Evolutionary conservation across 192 early-diverging fungal species (phyloP).

Genomic region (Coemansia sp.): DNA sequence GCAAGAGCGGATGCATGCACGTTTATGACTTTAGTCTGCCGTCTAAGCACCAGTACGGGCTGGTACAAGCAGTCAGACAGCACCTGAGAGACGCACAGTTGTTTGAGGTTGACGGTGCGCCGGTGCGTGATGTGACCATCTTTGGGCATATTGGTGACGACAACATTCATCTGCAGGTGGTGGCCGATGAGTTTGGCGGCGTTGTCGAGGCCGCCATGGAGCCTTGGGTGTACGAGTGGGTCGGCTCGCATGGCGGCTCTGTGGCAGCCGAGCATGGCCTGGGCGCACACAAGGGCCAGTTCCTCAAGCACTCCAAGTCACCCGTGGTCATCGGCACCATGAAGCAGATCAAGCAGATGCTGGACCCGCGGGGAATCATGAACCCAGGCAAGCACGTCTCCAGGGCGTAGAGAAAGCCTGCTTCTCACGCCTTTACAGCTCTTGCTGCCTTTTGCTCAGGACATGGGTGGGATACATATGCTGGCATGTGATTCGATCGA

Average conservation of each 20-base stretch:
- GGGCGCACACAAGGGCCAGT: constrained; percentile 70
- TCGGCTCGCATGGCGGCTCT: constrained; percentile 57
- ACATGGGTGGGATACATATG: no score
- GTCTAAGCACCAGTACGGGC: constrained; percentile 30
- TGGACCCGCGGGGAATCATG: constrained; percentile 94
- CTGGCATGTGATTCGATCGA: no score
- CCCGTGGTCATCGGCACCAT: constrained; percentile 76
- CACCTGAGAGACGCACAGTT: constrained; percentile 18
- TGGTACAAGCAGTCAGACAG: constrained; percentile 28
- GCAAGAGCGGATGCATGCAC: constrained; percentile 47
- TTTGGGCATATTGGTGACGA: constrained; percentile 98
- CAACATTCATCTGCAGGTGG: constrained; percentile 91
- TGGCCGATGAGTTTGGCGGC: constrained; percentile 60
- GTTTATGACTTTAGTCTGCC: constrained; percentile 49
- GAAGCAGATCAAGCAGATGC: constrained; percentile 75
- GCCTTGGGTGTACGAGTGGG: constrained; percentile 86
- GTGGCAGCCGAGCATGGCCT: constrained; percentile 91
- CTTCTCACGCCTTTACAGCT: no score
- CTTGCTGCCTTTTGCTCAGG: no score
- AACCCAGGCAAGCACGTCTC: constrained; percentile 74
- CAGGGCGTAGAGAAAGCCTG: constrained; percentile 17
- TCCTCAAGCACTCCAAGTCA: constrained; percentile 83
- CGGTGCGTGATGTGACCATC: constrained; percentile 74
- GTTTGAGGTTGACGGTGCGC: constrained; percentile 31
- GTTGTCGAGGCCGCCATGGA: constrained; percentile 72